phyloP scores from a whole-genome alignment of 805 yeast genomes.

The Yamadazyma takamatsuzukensis region DNA sequence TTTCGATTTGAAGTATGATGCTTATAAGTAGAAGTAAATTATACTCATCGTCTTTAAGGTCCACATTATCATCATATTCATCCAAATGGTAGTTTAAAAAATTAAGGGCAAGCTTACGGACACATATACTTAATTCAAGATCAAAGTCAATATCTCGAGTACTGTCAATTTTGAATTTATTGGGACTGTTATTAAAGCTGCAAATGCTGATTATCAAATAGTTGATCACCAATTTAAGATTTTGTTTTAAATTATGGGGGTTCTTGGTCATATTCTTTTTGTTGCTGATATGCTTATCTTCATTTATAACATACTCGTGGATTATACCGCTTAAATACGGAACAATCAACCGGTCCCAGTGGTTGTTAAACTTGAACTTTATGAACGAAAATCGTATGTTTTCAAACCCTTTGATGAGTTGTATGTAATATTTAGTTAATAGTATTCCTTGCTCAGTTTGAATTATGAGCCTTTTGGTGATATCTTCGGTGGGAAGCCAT shows the following conservation, averaged over 20 bases:
- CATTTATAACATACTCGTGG: slow-evolving; percentile 22
- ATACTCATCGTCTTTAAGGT: slow-evolving; percentile 21
- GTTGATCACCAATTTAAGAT: slow-evolving; percentile 21
- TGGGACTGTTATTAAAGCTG: slow-evolving; percentile 8
- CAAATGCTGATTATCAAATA: slow-evolving; percentile 23
- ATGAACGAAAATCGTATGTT: slow-evolving; percentile 22
- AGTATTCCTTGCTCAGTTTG: slow-evolving; percentile 5
- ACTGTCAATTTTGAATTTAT: slow-evolving; percentile 9
- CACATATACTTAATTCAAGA: slow-evolving; percentile 27
- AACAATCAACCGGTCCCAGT: slow-evolving; percentile 26
- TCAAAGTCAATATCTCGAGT: slow-evolving; percentile 20
- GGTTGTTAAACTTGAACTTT: slow-evolving; percentile 19
- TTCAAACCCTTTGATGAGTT: slow-evolving; percentile 15
- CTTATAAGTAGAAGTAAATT: slow-evolving; percentile 31
- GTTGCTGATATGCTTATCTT: neutral
- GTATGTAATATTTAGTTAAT: slow-evolving; percentile 1
- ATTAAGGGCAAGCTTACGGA: slow-evolving; percentile 33
- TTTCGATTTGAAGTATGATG: slow-evolving; percentile 33
- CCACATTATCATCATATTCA: slow-evolving; percentile 29
- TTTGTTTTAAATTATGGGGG: slow-evolving; percentile 1
- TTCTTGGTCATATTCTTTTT: neutral
- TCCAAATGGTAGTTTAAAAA: slow-evolving; percentile 39
- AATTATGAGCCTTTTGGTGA: slow-evolving; percentile 15
- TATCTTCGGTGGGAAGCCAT: slow-evolving; percentile 27
- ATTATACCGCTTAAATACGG: slow-evolving; percentile 28